phyloP scores from a whole-genome alignment of 2,329 filamentous ascomycete genomes.

The Phialophora chinensis region DNA sequence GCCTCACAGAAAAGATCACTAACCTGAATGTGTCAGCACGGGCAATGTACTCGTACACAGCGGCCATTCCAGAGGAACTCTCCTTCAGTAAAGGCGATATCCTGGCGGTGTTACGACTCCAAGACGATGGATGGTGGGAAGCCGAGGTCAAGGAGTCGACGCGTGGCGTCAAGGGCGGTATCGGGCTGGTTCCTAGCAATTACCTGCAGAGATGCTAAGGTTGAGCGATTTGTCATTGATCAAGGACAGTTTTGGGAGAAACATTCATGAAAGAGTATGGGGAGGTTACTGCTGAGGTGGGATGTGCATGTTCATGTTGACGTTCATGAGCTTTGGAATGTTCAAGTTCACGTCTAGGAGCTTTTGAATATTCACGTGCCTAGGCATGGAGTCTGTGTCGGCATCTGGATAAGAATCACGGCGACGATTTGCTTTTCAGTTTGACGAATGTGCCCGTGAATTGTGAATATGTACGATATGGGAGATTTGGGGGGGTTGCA shows the following conservation, averaged over 20 bases:
- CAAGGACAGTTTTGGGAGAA: neutral
- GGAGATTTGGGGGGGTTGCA: too few species aligned
- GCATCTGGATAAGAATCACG: too few species aligned
- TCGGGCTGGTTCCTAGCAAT: conserved; percentile 70
- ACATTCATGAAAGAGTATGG: too few species aligned
- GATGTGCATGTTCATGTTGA: too few species aligned
- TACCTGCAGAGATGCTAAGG: conserved; percentile 65
- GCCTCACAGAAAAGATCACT: conserved; percentile 1
- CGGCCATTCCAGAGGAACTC: conserved; percentile 93
- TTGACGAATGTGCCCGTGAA: too few species aligned
- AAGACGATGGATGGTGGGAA: conserved; percentile 99
- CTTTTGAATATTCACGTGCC: too few species aligned
- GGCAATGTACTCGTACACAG: conserved; percentile 91
- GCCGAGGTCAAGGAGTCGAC: conserved; percentile 76
- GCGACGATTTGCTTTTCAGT: too few species aligned
- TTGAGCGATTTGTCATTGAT: neutral
- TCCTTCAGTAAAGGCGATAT: conserved; percentile 92
- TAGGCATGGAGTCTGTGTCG: too few species aligned
- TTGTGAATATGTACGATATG: too few species aligned
- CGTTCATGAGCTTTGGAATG: too few species aligned
- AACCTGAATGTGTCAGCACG: conserved; percentile 65
- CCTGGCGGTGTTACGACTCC: conserved; percentile 82
- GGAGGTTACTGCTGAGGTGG: too few species aligned
- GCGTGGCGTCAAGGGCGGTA: conserved; percentile 54
- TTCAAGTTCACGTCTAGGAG: too few species aligned